Percentiles rank a stretch among this genome's conserved stretches.
phyloP scores from a whole-genome alignment of 2,329 filamentous ascomycete genomes.

The Aureobasidium sp. region DNA sequence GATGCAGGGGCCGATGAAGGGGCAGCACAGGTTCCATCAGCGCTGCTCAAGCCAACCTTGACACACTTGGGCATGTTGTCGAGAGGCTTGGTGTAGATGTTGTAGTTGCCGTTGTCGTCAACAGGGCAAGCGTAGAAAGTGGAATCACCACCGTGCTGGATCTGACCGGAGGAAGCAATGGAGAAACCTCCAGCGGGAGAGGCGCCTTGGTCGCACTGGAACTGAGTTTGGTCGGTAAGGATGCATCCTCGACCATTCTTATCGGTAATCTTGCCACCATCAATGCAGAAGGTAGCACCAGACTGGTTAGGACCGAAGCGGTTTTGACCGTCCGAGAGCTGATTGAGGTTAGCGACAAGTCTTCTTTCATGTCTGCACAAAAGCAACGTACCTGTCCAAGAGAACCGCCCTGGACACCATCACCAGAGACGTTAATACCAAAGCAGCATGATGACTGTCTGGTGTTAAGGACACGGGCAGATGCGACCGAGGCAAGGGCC shows the following conservation, averaged over 20 bases:
- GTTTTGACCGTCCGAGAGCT: conserved; percentile 52
- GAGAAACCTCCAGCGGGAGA: conserved; percentile 44
- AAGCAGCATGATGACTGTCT: conserved; percentile 10
- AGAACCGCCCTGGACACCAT: conserved; percentile 30
- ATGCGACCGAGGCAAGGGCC: conserved; percentile 4
- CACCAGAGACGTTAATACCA: neutral
- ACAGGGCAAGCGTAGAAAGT: conserved; percentile 54
- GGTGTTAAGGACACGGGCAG: neutral
- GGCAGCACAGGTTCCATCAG: conserved; percentile 16
- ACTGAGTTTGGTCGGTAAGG: conserved; percentile 48
- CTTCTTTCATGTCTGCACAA: no score
- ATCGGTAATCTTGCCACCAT: conserved; percentile 46
- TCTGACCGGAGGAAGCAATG: conserved; percentile 42
- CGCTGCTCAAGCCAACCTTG: neutral
- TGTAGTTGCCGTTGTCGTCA: conserved; percentile 42
- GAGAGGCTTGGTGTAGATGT: conserved; percentile 20
- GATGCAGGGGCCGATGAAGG: neutral
- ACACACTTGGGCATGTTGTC: conserved; percentile 9
- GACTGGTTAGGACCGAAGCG: conserved; percentile 37
- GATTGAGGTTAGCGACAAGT: conserved; percentile 17
- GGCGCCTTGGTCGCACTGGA: conserved; percentile 49
- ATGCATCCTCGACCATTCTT: conserved; percentile 50
- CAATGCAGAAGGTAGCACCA: conserved; percentile 44
- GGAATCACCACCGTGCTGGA: conserved; percentile 43
- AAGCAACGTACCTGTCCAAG: conserved; percentile 33